Base-by-base conservation (phyloP, 805 yeast species). In the Aciculoconidium aculeatum region DNA sequence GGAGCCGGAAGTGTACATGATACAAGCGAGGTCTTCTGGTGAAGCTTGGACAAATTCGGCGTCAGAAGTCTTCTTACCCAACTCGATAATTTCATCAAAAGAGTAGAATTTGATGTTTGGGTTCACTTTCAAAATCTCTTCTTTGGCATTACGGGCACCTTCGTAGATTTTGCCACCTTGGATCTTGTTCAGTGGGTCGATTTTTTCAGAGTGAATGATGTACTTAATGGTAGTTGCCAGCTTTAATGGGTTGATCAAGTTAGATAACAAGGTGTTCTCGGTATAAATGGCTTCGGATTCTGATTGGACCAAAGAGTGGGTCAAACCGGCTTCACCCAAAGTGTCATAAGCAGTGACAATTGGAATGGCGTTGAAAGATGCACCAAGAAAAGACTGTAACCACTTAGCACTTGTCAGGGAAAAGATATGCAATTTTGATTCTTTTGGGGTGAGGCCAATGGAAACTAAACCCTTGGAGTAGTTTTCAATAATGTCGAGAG, bases 311-410 rank as follows among this genome's bases (percentile, higher is more conserved):
- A 92, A 67, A 3, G 96, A 87, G 58, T 82, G 94, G 34, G 80
- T 80, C 49, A 88, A 70, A 14, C 95, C 95, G 20, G 71, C 70
- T 58, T 86, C 94, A 34, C 96, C 96, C 42, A 88, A 68, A 23
- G 96, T 86, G 56, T 88, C 96, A 58, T 92, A 92, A 21, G 98
- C 97, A 10, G 98, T 92, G 22, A 87, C 97, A 34, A 82, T 71
- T 14, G 97, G 83, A 36, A 92, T 79, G 28, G 72, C 61, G 58
- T 86, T 96, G 30, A 87, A 65, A 45, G 75, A 74, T 30, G 85
- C 70, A 10, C 88, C 95, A 35, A 85, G 55, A 41, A 77, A 90
- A 17, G 84, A 72, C 61, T 84, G 82, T 85, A 90, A 74, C 97
- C 97, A 90, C 50, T 75, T 76, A 33, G 75, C 80, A 10, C 94